Percentiles rank a stretch among this genome's conserved stretches.
Conservation (phyloP, 352 stramenopile genomes). For the Phytophthora hybrid region DNA sequence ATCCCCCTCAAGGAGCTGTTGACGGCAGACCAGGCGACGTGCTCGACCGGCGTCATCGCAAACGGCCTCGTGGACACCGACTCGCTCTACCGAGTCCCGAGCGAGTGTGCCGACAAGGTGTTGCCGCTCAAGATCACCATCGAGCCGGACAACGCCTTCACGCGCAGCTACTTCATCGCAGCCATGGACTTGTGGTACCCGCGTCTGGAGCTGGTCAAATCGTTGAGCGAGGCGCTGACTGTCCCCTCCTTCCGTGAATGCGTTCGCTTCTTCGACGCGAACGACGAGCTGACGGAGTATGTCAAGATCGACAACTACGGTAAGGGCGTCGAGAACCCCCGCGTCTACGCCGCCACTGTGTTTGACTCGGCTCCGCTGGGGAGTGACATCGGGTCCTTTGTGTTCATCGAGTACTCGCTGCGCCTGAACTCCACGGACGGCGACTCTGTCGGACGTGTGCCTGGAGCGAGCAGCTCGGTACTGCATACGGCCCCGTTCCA, state of each 20-base stretch:
- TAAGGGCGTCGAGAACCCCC: conserved; percentile 47
- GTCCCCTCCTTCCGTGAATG: conserved; percentile 58
- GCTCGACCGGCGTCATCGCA: conserved; percentile 38
- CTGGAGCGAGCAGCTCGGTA: conserved; percentile 44
- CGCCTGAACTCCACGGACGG: conserved; percentile 63
- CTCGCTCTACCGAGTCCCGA: conserved; percentile 47
- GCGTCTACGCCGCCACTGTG: conserved; percentile 63
- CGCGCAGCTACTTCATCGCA: conserved; percentile 61
- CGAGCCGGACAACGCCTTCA: conserved; percentile 59
- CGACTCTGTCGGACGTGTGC: conserved; percentile 37
- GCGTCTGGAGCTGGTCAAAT: conserved; percentile 47
- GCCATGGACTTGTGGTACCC: conserved; percentile 65
- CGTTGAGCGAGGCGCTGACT: conserved; percentile 15
- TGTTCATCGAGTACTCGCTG: conserved; percentile 67
- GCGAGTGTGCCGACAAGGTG: conserved; percentile 48
- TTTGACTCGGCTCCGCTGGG: conserved; percentile 53
- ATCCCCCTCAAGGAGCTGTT: conserved; percentile 54
- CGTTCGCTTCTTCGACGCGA: conserved; percentile 55
- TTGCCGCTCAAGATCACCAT: conserved; percentile 70
- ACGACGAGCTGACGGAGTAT: conserved; percentile 53
- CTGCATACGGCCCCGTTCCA: conserved; percentile 45
- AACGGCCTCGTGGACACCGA: conserved; percentile 47
- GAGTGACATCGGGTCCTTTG: conserved; percentile 46
- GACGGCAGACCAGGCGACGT: conserved; percentile 33
- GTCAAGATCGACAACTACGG: conserved; percentile 55